A percentile compares a stretch with the other conserved stretches of the same genome.
These are phyloP conservation scores for Aurantiochytrium sp. DNA, from an alignment of 108 stramenopile species.

Conservation along the genomic window DNA sequence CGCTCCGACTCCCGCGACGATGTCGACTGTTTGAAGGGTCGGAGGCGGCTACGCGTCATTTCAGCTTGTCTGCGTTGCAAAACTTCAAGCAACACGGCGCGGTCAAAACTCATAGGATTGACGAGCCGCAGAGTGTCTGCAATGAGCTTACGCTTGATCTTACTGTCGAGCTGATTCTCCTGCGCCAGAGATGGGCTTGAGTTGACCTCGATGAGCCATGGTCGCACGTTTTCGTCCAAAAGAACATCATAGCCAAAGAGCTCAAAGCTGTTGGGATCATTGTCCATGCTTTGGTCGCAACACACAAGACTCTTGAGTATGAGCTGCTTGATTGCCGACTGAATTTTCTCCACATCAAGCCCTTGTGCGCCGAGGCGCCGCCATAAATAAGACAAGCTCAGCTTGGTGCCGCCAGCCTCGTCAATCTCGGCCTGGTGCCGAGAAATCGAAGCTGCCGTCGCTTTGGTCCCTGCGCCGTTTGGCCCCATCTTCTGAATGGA, in stretches of 20 bases:
- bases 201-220: slow-evolving; percentile 56
- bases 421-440: background rate
- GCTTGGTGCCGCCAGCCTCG: slow-evolving; percentile 22
- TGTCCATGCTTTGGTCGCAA: slow-evolving; percentile 53
- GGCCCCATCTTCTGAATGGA: slow-evolving; percentile 36
- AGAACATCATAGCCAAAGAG: slow-evolving; percentile 52
- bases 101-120: slow-evolving; percentile 36
- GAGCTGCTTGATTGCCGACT: slow-evolving; percentile 25
- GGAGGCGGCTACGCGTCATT: background rate
- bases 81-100: background rate
- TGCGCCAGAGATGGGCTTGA: slow-evolving; percentile 48
- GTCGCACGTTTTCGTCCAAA: slow-evolving; percentile 29
- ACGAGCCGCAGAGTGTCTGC: slow-evolving; percentile 43
- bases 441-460: background rate
- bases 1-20: background rate
- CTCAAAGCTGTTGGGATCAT: slow-evolving; percentile 54
- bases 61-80: background rate
- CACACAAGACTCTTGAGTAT: slow-evolving; percentile 56
- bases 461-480: background rate
- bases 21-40: background rate
- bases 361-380: slow-evolving; percentile 14
- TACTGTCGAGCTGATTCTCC: slow-evolving; percentile 32
- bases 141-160: slow-evolving; percentile 41
- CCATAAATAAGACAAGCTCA: slow-evolving; percentile 24
- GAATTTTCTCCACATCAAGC: slow-evolving; percentile 28